phyloP scores from a whole-genome alignment of 257 asterid genomes.

The Marsdenia floribunda region DNA sequence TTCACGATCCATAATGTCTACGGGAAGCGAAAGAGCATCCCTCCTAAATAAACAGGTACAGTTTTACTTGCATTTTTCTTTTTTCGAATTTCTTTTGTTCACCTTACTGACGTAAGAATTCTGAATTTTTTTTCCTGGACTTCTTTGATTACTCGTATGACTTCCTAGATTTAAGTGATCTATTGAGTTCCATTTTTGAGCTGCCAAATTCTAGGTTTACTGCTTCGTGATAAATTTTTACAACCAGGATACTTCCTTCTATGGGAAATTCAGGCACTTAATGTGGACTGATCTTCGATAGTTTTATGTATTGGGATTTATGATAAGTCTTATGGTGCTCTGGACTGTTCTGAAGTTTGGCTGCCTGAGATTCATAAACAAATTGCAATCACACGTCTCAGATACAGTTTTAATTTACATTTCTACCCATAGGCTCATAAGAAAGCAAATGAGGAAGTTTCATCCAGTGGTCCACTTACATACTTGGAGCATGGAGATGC shows the following conservation, averaged over 20 bases:
- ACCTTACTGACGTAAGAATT: no score
- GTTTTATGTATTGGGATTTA: background rate
- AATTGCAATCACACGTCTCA: background rate
- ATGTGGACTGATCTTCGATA: background rate
- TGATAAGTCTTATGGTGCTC: background rate
- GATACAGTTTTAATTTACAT: background rate
- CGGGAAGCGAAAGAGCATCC: constrained; percentile 45
- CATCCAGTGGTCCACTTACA: constrained; percentile 21
- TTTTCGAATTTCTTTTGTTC: background rate
- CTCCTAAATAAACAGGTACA: constrained; percentile 39
- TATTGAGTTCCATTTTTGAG: background rate
- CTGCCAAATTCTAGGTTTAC: background rate
- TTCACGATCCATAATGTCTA: constrained; percentile 37
- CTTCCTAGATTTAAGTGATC: no score
- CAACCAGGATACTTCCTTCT: background rate
- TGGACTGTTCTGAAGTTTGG: background rate
- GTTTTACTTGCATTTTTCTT: background rate
- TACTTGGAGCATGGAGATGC: constrained; percentile 46
- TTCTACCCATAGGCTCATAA: constrained; percentile 21
- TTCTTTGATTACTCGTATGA: background rate
- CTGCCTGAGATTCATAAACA: background rate
- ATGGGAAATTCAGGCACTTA: background rate
- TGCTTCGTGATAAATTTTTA: background rate
- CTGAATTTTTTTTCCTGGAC: background rate
- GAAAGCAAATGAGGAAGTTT: constrained; percentile 24